Evolutionary conservation across 805 yeast species (phyloP).

Genomic region (Candida gorgasii): DNA sequence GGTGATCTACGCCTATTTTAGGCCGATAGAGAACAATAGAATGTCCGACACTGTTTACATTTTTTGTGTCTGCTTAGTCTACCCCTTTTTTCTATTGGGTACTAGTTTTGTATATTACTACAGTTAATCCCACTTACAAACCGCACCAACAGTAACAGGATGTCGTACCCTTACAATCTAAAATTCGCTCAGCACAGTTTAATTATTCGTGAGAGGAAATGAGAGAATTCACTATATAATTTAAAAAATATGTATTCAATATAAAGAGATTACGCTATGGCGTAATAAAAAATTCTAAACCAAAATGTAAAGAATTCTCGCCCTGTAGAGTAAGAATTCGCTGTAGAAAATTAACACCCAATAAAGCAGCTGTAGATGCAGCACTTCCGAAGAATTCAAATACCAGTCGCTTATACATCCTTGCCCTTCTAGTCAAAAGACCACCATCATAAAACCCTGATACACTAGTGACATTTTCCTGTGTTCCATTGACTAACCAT

Average conservation of each 20-base stretch:
- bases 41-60: too few relatives aligned
- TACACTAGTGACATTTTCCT: too few relatives aligned
- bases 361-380: too few relatives aligned
- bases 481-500: too few relatives aligned
- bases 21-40: too few relatives aligned
- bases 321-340: neutral
- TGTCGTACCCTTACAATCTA: slow-evolving; percentile 5
- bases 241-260: slow-evolving; percentile 3
- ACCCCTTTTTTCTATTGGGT: too few relatives aligned
- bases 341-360: slow-evolving; percentile 1
- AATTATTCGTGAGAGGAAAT: slow-evolving; percentile 6
- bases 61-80: too few relatives aligned
- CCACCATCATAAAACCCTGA: too few relatives aligned
- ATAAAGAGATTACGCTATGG: slow-evolving; percentile 5
- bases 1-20: too few relatives aligned
- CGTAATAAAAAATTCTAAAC: slow-evolving; percentile 2
- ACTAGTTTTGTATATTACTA: neutral
- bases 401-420: too few relatives aligned
- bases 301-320: slow-evolving; percentile 1
- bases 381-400: too few relatives aligned
- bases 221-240: slow-evolving; percentile 3
- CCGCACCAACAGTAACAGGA: slow-evolving; percentile 6
- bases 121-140: slow-evolving; percentile 7
- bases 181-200: slow-evolving; percentile 5
- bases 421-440: too few relatives aligned